A percentile compares a stretch with the other conserved stretches of the same genome.
These are phyloP conservation scores for Schoenoplectus tabernaemontani DNA, from an alignment of 202 grass and related monocot genomes.

Conservation along the genomic window DNA sequence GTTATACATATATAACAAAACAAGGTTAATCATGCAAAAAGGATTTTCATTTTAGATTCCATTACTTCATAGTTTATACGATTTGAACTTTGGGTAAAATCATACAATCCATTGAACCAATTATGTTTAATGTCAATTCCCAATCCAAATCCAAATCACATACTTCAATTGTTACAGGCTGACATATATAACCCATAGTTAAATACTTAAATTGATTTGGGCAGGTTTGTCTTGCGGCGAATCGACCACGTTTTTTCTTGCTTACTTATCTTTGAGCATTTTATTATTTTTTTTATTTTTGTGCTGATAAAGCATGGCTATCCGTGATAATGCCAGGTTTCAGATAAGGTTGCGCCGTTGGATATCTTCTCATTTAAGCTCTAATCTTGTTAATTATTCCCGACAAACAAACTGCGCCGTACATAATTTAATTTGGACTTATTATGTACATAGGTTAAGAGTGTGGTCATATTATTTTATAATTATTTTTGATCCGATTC, in stretches of 20 bases:
- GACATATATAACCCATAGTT: neutral
- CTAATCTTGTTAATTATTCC: conserved; percentile 18
- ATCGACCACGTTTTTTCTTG: conserved; percentile 1
- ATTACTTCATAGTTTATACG: too few relatives aligned
- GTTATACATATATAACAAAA: too few relatives aligned
- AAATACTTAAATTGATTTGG: neutral
- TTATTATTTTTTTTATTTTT: neutral
- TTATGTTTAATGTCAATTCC: neutral
- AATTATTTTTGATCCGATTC: too few relatives aligned
- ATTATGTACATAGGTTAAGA: neutral
- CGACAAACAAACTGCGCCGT: neutral
- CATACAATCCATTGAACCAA: too few relatives aligned
- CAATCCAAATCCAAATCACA: neutral
- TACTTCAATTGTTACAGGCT: neutral
- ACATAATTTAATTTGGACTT: neutral
- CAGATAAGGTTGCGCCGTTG: neutral
- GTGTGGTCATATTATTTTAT: too few relatives aligned
- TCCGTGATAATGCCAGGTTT: neutral
- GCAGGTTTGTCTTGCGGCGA: neutral
- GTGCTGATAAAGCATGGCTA: neutral
- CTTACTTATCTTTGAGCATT: neutral
- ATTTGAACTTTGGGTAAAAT: too few relatives aligned
- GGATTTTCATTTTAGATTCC: too few relatives aligned
- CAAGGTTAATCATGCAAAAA: too few relatives aligned
- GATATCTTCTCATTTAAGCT: neutral